Evolutionary conservation across 169 alveolate genomes (phyloP).

Genomic region (Toxoplasma gondii): DNA sequence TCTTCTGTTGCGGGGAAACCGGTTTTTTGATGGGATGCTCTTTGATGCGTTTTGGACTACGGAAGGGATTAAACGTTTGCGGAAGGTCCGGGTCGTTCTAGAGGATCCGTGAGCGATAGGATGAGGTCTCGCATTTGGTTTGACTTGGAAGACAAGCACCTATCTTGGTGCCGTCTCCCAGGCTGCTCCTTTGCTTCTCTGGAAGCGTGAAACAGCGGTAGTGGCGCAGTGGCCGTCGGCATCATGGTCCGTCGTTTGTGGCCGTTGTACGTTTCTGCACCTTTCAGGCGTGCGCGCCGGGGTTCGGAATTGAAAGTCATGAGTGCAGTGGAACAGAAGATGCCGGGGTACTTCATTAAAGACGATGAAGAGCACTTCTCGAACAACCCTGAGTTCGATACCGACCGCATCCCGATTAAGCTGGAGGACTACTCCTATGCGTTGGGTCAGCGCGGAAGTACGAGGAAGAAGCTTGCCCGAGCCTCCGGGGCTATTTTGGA

Average conservation of each 20-base stretch:
- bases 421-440: conserved; percentile 73
- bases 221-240: too few species aligned
- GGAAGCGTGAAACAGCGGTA: too few species aligned
- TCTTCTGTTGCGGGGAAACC: background rate
- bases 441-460: conserved; percentile 75
- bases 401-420: conserved; percentile 43
- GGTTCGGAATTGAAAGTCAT: conserved; percentile 68
- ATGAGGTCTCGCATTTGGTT: too few species aligned
- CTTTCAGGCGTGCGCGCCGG: conserved; percentile 63
- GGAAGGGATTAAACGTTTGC: background rate
- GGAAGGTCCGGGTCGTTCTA: background rate
- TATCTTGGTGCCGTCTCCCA: too few species aligned
- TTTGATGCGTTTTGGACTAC: background rate
- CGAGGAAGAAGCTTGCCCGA: conserved; percentile 76
- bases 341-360: conserved; percentile 70
- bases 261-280: too few species aligned
- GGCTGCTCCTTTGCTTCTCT: too few species aligned
- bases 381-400: conserved; percentile 53
- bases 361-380: conserved; percentile 32
- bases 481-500: conserved; percentile 79
- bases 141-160: too few species aligned
- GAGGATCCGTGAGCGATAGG: background rate
- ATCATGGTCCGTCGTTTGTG: too few species aligned
- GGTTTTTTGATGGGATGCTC: background rate
- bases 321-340: conserved; percentile 72